Evolutionary conservation across 257 asterid species (phyloP), one percentile per base, ranked within the genome.

Genomic region (Lithospermum erythrorhizon): DNA sequence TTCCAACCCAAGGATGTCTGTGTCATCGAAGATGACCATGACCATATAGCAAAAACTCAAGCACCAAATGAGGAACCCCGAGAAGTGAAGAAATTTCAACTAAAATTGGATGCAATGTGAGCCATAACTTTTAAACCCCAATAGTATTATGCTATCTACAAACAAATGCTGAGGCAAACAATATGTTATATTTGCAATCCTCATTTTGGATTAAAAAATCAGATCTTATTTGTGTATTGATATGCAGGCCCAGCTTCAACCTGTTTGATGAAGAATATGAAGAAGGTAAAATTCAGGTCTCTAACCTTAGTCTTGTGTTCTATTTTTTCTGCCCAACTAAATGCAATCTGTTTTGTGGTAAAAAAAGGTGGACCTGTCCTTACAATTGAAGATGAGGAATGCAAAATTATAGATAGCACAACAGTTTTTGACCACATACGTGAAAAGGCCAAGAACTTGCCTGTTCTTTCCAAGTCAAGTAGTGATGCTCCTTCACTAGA

Each of bases 391-490:
- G 89, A 85, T 48, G 85, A 78, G 62, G 96, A 83, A 59, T 90
- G 97, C 87, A 82, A 74, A 77, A 82, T 85, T 54, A 72, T 87
- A 55, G 78, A 79, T 37, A 87, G 68, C 57, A 82, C 57, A 72
- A 90, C 95, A n/a, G 80, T 87, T 62, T 87, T 90, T 15, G 96
- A 90, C 58, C 96, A 85, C 72, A 79, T 90, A 25, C 81, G 89
- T 27, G 75, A 79, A 48, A 90, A 90, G 85, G 90, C 95, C n/a
- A 87, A 82, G 70, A 62, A 53, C 48, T 72, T 90, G 45, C 96
- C 97, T 55, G 61, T 65, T 47, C 74, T 87, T 72, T 78, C 80
- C 53, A 35, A 62, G 59, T 67, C 79, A 68, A 77, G 65, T 18
- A 75, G 76, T 37, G 65, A 78, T 35, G 63, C 82, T 18, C 94